Base-by-base conservation (phyloP, 2,329 filamentous ascomycete genomes). In the Septoria linicola region DNA sequence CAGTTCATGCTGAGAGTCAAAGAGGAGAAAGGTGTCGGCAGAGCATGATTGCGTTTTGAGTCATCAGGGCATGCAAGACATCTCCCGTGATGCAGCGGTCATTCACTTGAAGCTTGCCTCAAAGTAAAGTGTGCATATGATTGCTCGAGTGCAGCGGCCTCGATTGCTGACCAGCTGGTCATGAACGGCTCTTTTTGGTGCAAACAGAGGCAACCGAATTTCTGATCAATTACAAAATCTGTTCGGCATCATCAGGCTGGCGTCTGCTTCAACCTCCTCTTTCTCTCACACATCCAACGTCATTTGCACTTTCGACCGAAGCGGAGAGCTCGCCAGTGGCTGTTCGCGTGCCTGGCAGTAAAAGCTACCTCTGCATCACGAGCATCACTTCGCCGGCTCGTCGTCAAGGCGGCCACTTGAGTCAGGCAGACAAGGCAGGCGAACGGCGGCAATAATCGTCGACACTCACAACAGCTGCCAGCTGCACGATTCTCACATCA, bases 21-120 rank as follows among this genome's bases (percentile, higher is more conserved):
- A n/a, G 2, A 17, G 21, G 23, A 19, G 11, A 17, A 14, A 17
- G 27, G 41, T 21, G 41, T 30, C 17, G 25, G 41, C 17, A 31
- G 23, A 17, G 41, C 20, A 14, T n/a, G 39, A 13, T 30, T 13
- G 6, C 11, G 39, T 41, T 14, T 30, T 20, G 41, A 43, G 41
- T 43, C 41, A 43, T 43, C 4, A 21, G 17, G 27, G 35, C 41
- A 35, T 44, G 42, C 42, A 45, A 45, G 31, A 45, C 31, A 34
- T 10, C 21, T 20, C 43, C 39, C 43, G 43, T 27, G 21, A 36
- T 32, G 44, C 20, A 25, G 13, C 35, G 43, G 44, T 48, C 44
- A 48, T 48, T 40, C 44, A 40, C 13, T 21, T 4, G n/a, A 19
- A 2, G 19, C 23, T 8, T 14, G 14, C 20, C 16, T 44, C 20